Evolutionary conservation across 768 basidiomycete species (phyloP).

Genomic region (Pholiota conissans): DNA sequence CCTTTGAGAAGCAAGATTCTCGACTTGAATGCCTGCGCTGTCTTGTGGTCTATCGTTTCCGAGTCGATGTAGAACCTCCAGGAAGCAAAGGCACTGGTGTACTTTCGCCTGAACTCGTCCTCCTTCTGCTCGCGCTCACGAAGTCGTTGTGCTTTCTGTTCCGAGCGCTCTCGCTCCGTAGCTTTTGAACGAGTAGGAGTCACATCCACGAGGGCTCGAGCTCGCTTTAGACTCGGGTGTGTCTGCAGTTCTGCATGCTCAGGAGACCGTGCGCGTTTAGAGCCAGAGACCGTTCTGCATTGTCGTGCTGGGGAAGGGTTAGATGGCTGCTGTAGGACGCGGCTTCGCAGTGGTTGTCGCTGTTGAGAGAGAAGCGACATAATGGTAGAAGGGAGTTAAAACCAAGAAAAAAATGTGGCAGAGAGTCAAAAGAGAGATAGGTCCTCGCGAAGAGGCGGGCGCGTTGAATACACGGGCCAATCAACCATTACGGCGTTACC

Average conservation of each 20-base stretch:
- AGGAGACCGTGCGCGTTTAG: constrained; percentile 23
- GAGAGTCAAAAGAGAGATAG: background rate
- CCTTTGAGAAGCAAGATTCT: constrained; percentile 71
- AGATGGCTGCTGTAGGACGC: constrained; percentile 16
- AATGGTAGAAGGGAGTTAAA: constrained; percentile 12
- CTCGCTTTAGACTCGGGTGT: background rate
- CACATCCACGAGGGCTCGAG: constrained; percentile 18
- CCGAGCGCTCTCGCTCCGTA: constrained; percentile 36
- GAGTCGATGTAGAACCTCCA: constrained; percentile 87
- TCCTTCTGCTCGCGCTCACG: constrained; percentile 56
- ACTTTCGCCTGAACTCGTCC: constrained; percentile 80
- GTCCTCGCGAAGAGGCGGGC: background rate
- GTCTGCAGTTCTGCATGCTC: constrained; percentile 34
- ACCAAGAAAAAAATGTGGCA: background rate
- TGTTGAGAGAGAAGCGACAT: constrained; percentile 17
- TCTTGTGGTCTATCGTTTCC: constrained; percentile 37
- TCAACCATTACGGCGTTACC: constrained; percentile 3
- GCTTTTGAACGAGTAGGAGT: constrained; percentile 17
- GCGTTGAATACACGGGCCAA: constrained; percentile 1
- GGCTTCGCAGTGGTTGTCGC: constrained; percentile 21
- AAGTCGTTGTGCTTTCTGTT: constrained; percentile 45
- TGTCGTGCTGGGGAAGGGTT: constrained; percentile 18
- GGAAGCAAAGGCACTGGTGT: constrained; percentile 78
- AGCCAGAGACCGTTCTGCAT: constrained; percentile 17
- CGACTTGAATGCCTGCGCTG: constrained; percentile 46